Conservation (phyloP, 495 filamentous ascomycete species). For the Collariella sp. region DNA sequence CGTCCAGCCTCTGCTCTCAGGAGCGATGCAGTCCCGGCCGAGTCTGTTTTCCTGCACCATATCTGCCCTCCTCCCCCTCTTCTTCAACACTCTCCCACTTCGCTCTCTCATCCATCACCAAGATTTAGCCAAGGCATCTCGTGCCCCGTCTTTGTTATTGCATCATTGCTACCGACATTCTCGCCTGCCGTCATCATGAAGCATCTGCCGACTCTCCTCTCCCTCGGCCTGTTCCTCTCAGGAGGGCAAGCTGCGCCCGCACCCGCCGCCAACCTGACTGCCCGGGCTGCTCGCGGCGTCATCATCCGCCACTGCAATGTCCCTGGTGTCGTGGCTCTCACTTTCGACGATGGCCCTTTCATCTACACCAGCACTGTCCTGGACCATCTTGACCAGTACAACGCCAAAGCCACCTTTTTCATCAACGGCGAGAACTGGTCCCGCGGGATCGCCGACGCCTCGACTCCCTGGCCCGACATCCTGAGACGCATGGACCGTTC, state of each 20-base stretch:
- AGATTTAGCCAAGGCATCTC: background rate
- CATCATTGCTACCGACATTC: background rate
- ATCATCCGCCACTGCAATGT: constrained; percentile 53
- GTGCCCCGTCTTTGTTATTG: background rate
- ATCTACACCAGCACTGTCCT: constrained; percentile 25
- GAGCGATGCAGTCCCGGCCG: no score
- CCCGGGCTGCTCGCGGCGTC: constrained; percentile 10
- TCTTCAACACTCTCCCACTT: background rate
- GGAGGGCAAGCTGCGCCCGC: constrained; percentile 3
- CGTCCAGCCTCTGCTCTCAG: no score
- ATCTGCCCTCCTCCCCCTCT: background rate
- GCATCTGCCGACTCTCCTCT: constrained; percentile 4
- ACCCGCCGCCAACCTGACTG: background rate
- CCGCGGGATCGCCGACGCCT: constrained; percentile 42
- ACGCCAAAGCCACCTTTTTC: constrained; percentile 62
- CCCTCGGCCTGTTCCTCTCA: constrained; percentile 5
- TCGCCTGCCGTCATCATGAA: background rate
- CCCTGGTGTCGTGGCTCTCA: constrained; percentile 35
- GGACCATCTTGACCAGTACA: constrained; percentile 34
- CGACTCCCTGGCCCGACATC: constrained; percentile 26
- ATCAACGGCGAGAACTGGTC: constrained; percentile 59
- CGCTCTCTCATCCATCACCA: background rate
- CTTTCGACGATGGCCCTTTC: constrained; percentile 41
- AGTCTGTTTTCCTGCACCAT: background rate
- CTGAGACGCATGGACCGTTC: constrained; percentile 24